phyloP scores from a whole-genome alignment of 2,329 filamentous ascomycete genomes.

The Leptoxyphium fumago region DNA sequence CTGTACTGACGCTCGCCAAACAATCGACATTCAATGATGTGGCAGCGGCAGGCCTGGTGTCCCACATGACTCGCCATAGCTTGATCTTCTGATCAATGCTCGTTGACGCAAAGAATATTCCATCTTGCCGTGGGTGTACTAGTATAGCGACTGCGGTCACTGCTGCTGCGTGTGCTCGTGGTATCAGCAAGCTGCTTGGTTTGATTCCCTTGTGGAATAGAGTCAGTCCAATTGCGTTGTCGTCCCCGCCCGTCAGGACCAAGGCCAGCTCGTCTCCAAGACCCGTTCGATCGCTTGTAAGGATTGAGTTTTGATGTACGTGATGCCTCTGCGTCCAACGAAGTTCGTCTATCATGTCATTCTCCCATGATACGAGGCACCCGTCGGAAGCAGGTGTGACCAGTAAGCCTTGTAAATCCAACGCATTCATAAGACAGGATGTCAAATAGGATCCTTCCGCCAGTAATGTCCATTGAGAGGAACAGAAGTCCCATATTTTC shows the following conservation, averaged over 20 bases:
- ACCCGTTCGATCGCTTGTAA: constrained; percentile 31
- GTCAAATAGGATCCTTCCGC: constrained; percentile 30
- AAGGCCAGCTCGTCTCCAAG: constrained; percentile 27
- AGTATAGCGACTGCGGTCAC: constrained; percentile 43
- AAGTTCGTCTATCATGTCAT: constrained; percentile 1
- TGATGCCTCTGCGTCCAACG: constrained; percentile 23
- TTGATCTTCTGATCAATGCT: constrained; percentile 36
- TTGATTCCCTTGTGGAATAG: constrained; percentile 11
- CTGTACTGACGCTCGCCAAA: constrained; percentile 24
- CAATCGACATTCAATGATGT: constrained; percentile 19
- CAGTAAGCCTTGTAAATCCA: constrained; percentile 16
- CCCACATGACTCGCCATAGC: constrained; percentile 27
- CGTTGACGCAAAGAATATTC: constrained; percentile 11
- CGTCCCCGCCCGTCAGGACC: constrained; percentile 70
- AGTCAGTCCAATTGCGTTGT: constrained; percentile 59
- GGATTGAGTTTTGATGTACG: constrained; percentile 72
- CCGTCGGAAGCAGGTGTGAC: constrained; percentile 74
- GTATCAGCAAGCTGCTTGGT: constrained; percentile 24
- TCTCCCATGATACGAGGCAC: constrained; percentile 47
- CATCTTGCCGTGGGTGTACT: neutral
- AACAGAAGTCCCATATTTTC: constrained; percentile 30
- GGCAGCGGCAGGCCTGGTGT: constrained; percentile 6
- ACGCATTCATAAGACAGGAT: constrained; percentile 54
- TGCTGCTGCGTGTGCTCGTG: constrained; percentile 55
- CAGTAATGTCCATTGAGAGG: constrained; percentile 21